phyloP scores from a whole-genome alignment of 2,329 filamentous ascomycete genomes.

The Talaromyces sp. region DNA sequence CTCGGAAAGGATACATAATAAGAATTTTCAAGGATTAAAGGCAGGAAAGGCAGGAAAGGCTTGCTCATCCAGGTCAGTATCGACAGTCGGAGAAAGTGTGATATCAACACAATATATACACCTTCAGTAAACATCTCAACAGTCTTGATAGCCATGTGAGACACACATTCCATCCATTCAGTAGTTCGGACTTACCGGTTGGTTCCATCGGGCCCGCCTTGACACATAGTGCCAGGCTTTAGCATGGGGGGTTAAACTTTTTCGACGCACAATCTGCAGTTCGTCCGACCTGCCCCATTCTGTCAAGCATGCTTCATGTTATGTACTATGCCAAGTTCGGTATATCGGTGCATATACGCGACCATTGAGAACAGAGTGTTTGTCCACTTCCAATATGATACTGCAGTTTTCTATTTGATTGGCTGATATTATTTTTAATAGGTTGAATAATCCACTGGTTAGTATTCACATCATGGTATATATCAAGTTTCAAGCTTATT shows the following conservation, averaged over 20 bases:
- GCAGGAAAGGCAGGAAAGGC: background rate
- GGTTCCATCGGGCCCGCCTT: background rate
- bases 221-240: background rate
- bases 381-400: background rate
- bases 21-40: background rate
- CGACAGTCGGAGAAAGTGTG: background rate
- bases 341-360: background rate
- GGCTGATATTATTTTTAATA: background rate
- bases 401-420: background rate
- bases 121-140: background rate
- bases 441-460: background rate
- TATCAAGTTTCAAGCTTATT: background rate
- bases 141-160: background rate
- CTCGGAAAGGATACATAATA: background rate
- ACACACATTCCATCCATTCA: background rate
- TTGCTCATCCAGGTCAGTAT: background rate
- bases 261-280: background rate
- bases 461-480: background rate
- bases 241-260: background rate
- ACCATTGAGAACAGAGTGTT: background rate
- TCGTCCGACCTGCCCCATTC: background rate
- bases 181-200: background rate
- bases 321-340: background rate
- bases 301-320: background rate
- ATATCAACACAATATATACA: background rate